Base-by-base conservation (phyloP, 768 basidiomycete species). In the Pleurotus cornucopiae region DNA sequence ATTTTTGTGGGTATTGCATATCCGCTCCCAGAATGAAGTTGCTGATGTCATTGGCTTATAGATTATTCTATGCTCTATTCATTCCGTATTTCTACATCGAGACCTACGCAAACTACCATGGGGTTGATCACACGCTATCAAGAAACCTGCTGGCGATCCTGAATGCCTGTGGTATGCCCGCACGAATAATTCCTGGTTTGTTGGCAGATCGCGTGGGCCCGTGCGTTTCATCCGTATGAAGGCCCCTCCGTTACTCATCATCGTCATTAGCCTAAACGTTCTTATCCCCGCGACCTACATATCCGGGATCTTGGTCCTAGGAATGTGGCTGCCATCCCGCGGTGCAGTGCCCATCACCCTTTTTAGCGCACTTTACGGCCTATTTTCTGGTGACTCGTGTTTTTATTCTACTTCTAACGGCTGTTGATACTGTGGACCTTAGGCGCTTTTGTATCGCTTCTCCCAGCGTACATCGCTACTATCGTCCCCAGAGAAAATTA, bases 71-170 rank as follows among this genome's bases (percentile, higher is more conserved):
- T 56, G 64, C 63, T 7, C 54, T 68, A n/a, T 70, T 70, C 63
- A 68, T 69, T 37, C 70, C 70, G 6, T 69, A 66, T 55, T 71
- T 67, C 60, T 71, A 71, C 65, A 68, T 71, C 26, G 60, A 67
- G 57, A 55, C 63, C 13, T 71, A 66, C 51, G 68, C 65, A 11
- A 52, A 57, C 20, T 63, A 60, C 58, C 58, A 62, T 3, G 63
- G 64, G 9, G 64, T 69, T 9, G 38, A 61, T 16, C 51, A 59
- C 30, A 57, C 40, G 21, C 49, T 66, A 30, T 54, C 66, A 12
- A 58, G 60, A 38, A 69, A 71, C 49, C 57, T 70, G 5, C 60
- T 71, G 5, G 61, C 69, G 3, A 66, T 70, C 51, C 60, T 71
- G 46, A 71, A 71, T 51, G 68, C 66, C 3, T 62, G 61, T 46